Percentiles rank a stretch among this genome's conserved stretches.
Conservation (phyloP, 345 rosid genomes). For the Aurinia saxatilis region DNA sequence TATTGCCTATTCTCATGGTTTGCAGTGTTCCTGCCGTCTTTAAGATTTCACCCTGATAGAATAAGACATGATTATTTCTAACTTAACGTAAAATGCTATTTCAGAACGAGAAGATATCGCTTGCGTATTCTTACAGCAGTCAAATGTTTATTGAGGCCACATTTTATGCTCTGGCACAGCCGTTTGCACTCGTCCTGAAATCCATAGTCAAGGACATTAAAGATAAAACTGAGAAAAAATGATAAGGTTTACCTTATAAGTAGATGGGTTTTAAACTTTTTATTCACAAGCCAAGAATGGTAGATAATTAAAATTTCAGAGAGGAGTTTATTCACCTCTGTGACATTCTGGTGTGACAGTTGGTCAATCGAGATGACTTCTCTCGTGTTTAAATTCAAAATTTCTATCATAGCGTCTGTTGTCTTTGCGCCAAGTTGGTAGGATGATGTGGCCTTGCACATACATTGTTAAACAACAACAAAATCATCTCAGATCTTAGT, state of each 20-base stretch:
- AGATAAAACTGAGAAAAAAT: background rate
- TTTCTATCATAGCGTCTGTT: constrained; percentile 58
- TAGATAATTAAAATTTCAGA: constrained; percentile 3
- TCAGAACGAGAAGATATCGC: background rate
- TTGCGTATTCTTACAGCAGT: constrained; percentile 54
- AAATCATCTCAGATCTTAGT: constrained; percentile 15
- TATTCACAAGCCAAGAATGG: background rate
- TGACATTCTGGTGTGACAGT: constrained; percentile 79
- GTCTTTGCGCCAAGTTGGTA: constrained; percentile 60
- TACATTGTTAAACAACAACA: constrained; percentile 42
- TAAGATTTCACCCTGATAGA: constrained; percentile 71
- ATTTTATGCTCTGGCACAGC: constrained; percentile 56
- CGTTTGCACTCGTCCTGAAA: constrained; percentile 81
- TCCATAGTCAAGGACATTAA: constrained; percentile 16
- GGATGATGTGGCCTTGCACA: constrained; percentile 46
- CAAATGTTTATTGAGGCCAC: constrained; percentile 56
- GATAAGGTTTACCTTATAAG: background rate
- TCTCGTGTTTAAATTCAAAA: constrained; percentile 61
- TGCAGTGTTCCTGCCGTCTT: constrained; percentile 59
- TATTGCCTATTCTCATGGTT: constrained; percentile 38
- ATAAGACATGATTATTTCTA: background rate
- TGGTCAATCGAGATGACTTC: constrained; percentile 63
- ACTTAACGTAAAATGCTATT: background rate
- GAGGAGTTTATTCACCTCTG: constrained; percentile 53
- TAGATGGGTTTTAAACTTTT: background rate